A percentile compares a stretch with the other conserved stretches of the same genome.
These are phyloP conservation scores for Scortechinia acanthostroma DNA, from an alignment of 2,329 filamentous ascomycete genomes.

Conservation along the genomic window DNA sequence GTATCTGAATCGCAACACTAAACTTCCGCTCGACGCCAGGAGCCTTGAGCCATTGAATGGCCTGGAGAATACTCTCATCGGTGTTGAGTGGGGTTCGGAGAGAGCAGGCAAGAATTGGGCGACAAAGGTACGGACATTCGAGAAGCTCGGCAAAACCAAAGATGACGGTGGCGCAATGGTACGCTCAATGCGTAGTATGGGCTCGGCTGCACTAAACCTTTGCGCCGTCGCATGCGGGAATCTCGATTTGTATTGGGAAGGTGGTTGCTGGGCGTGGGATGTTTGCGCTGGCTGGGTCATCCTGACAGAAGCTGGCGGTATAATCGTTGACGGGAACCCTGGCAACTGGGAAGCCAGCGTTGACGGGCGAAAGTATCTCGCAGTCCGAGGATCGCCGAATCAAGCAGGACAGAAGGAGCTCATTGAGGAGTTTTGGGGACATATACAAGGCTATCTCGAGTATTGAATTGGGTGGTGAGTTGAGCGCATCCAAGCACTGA, in stretches of 20 bases:
- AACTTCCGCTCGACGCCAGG: slow-evolving; percentile 33
- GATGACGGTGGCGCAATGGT: slow-evolving; percentile 54
- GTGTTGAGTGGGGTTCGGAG: slow-evolving; percentile 55
- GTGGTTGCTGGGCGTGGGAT: slow-evolving; percentile 61
- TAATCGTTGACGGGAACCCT: slow-evolving; percentile 48
- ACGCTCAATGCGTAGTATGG: slow-evolving; percentile 45
- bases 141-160: slow-evolving; percentile 31
- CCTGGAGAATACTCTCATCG: slow-evolving; percentile 40
- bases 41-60: slow-evolving; percentile 32
- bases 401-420: not conserved
- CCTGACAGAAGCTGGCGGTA: slow-evolving; percentile 49
- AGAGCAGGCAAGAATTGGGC: slow-evolving; percentile 45
- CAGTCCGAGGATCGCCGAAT: slow-evolving; percentile 18
- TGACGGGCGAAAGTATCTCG: slow-evolving; percentile 47
- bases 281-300: slow-evolving; percentile 58
- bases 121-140: slow-evolving; percentile 45
- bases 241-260: slow-evolving; percentile 59
- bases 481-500: too few species aligned
- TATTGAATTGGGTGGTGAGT: too few species aligned
- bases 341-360: slow-evolving; percentile 45
- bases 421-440: not conserved
- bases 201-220: slow-evolving; percentile 52
- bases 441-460: not conserved
- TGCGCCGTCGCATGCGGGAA: slow-evolving; percentile 48
- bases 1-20: slow-evolving; percentile 20